Evolutionary conservation across 2,329 filamentous ascomycete species (phyloP), one percentile per base, ranked within the genome.

Genomic region (Pseudogymnoascus sp.): DNA sequence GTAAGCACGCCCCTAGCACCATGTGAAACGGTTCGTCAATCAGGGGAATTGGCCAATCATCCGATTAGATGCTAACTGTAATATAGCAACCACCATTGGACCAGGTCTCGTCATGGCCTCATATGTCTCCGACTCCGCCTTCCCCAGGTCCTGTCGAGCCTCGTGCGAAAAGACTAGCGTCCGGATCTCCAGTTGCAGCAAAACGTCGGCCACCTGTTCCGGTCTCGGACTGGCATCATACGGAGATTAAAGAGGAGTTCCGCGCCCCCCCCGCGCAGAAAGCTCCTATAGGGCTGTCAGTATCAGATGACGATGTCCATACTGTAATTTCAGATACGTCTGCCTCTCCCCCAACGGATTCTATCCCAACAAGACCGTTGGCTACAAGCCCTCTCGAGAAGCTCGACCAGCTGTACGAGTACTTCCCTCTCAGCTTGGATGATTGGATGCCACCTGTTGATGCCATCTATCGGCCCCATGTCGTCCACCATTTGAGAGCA

Each of bases 371-470:
- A 4, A 10, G 45, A n/a, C 45, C 45, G 14, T 54, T 54, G 45
- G 45, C 23, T 54, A 14, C 45, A 7, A 54, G 45, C 45, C 45
- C 45, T 31, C 45, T 54, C 23, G 45, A 54, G 23, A 54, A 54
- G 45, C 45, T 61, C 14, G 57, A 61, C 57, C 57, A 61, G 68
- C 79, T 97, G 16, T 97, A 97, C 73, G 93, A 98, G 77, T 97
- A 98, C 73, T 97, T 98, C 68, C 93, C 93, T 0, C 80, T 98
- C 14, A 92, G 89, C 60, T 78, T 96, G 65, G 92, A 97, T 74
- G 93, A 97, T 72, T 97, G 90, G 90, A 92, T 93, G 85, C 90
- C 90, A 1, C 92, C 91, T 0, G 90, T 96, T 2, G 92, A 96
- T 75, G 92, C 92, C 4, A 88, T 96, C 14, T 96, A 96, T 74